These are phyloP conservation scores for Castanea sativa DNA, from an alignment of 306 rosid species.

Conservation along the genomic window DNA sequence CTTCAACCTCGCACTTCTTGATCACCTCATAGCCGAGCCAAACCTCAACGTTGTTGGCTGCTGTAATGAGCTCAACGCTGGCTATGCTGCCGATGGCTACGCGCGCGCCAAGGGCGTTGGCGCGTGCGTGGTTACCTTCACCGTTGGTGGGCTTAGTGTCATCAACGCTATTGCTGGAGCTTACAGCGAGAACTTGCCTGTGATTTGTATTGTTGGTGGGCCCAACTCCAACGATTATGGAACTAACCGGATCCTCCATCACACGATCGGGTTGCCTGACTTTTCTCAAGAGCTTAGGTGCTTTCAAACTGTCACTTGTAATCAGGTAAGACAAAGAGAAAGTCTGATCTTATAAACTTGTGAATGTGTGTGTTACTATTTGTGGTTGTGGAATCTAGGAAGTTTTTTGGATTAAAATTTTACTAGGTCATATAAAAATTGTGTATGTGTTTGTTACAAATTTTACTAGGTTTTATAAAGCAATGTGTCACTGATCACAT, in stretches of 20 bases:
- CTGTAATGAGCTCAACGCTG: constrained; percentile 93
- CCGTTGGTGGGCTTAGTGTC: constrained; percentile 89
- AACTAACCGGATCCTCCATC: constrained; percentile 78
- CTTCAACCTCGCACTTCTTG: constrained; percentile 78
- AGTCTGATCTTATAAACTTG: not conserved
- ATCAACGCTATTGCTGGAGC: constrained; percentile 93
- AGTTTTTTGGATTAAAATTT: no score
- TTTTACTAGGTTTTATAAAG: no score
- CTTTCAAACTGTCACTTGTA: constrained; percentile 75
- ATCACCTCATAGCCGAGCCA: constrained; percentile 72
- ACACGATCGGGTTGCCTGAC: constrained; percentile 79
- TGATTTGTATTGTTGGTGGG: constrained; percentile 76
- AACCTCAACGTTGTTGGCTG: constrained; percentile 72
- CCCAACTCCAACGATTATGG: constrained; percentile 89
- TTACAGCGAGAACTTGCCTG: constrained; percentile 75
- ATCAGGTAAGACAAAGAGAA: constrained; percentile 39
- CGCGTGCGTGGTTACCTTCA: constrained; percentile 85
- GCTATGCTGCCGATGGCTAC: constrained; percentile 87
- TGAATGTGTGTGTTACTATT: no score
- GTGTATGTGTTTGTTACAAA: no score
- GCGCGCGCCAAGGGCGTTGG: constrained; percentile 79
- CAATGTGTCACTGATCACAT: no score
- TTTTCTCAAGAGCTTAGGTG: constrained; percentile 72
- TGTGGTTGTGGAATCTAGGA: no score
- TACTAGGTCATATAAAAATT: no score